Base-by-base conservation (phyloP, 2,329 filamentous ascomycete species). In the Xylaria sp. region DNA sequence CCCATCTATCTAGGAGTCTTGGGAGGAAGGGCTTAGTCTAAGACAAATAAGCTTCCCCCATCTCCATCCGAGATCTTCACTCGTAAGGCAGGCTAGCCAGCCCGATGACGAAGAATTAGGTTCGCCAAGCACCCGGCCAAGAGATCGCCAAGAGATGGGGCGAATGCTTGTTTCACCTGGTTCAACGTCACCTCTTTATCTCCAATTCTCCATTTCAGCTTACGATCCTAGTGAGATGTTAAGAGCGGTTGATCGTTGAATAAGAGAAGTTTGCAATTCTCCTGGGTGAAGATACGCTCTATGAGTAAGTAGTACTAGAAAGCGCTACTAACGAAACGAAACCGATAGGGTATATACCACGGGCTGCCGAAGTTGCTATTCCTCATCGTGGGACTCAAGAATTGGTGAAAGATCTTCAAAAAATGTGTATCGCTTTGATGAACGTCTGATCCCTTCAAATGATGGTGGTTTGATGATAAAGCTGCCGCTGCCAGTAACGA, bases 131-230 rank as follows among this genome's bases (percentile, higher is more conserved):
- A 50, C 63, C 65, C 52, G 34, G 74, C 76, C 73, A 76, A 77
- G 74, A 73, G 76, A 76, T 78, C 74, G 76, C 76, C 76, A 78
- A 78, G 76, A 74, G 70, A 70, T 73, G 71, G 66, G 72, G 70
- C 70, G 69, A 74, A 77, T 73, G 75, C 75, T 77, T 77, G 76
- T 72, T 63, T 69, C 71, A 65, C 52, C 20, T 4, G 12, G 2
- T 54, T 70, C 56, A 65, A 71, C 69, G 57, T 60, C 69, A 70
- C 44, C 34, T 37, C 34, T 37, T 37, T 9, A 55, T 72, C 54
- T 5, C 50, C 48, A n/a, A 18, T 44, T 15, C n/a, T n/a, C 5
- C 44, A 9, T 48, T 10, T 9, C 4, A n/a, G 2, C 50, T 18
- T 8, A 39, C 54, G 20, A 57, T 41, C 1, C 4, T 15, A 2